Conservation (phyloP, 306 rosid species). For the Urtica urens region DNA sequence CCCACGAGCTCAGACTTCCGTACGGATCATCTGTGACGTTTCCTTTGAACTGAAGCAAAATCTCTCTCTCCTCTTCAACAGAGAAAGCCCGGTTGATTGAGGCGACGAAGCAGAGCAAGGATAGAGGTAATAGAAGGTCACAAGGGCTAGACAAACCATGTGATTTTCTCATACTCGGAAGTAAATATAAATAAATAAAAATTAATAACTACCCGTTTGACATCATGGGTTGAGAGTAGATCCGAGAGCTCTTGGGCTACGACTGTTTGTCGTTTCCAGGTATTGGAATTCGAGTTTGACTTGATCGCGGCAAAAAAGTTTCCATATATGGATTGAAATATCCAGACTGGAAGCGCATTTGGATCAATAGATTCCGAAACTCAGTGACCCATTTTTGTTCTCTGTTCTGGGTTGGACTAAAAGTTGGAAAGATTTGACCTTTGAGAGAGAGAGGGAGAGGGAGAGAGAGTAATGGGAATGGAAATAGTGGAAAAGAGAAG, state of each 20-base stretch:
- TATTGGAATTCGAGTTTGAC: conserved; percentile 14
- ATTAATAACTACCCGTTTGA: conserved; percentile 43
- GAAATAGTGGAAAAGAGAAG: conserved; percentile 24
- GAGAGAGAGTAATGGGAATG: conserved; percentile 1
- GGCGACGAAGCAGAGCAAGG: conserved; percentile 32
- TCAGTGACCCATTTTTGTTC: conserved; percentile 20
- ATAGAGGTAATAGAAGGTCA: conserved; percentile 58
- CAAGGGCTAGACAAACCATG: conserved; percentile 39
- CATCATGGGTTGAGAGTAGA: conserved; percentile 33
- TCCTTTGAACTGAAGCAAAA: conserved; percentile 83
- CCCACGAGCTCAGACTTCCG: conserved; percentile 54
- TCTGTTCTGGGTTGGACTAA: conserved; percentile 19
- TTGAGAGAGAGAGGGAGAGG: conserved; percentile 1
- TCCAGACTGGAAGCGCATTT: conserved; percentile 14
- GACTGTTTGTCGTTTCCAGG: conserved; percentile 7
- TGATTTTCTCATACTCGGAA: conserved; percentile 79
- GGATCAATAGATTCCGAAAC: conserved; percentile 14
- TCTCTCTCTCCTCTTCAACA: conserved; percentile 62
- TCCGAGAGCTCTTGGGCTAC: conserved; percentile 28
- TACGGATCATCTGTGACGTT: conserved; percentile 62
- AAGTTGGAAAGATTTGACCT: conserved; percentile 32
- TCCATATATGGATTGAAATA: conserved; percentile 28
- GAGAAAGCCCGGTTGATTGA: conserved; percentile 26
- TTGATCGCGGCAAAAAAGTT: conserved; percentile 24
- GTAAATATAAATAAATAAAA: not conserved